A percentile compares a stretch with the other conserved stretches of the same genome.
These are phyloP conservation scores for Nemania sp. DNA, from an alignment of 2,329 filamentous ascomycete genomes.

Conservation along the genomic window DNA sequence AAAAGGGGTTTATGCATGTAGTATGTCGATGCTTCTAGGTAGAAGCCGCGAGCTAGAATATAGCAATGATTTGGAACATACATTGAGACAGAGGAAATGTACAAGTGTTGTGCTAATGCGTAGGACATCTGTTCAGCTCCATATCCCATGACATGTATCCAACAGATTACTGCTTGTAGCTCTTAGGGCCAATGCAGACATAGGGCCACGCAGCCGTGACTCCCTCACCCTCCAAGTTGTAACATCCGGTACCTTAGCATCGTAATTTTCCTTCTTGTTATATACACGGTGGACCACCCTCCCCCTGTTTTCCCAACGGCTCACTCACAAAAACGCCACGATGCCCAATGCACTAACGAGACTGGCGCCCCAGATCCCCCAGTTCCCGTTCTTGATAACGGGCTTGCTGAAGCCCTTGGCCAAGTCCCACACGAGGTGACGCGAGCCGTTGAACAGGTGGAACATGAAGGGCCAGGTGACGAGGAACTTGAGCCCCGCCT, in stretches of 20 bases:
- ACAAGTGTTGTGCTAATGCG: slow-evolving; percentile 37
- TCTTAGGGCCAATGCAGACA: slow-evolving; percentile 1
- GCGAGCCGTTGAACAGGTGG: slow-evolving; percentile 67
- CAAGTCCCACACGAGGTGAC: slow-evolving; percentile 67
- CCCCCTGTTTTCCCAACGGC: not conserved
- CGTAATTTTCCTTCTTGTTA: not conserved
- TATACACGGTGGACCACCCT: not conserved
- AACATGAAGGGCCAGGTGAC: slow-evolving; percentile 70
- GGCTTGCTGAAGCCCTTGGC: slow-evolving; percentile 64
- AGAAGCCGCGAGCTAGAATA: not conserved
- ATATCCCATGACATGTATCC: slow-evolving; percentile 3
- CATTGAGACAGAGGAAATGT: slow-evolving; percentile 35
- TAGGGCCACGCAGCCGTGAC: not conserved
- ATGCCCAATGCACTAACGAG: slow-evolving; percentile 60
- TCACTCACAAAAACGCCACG: slow-evolving; percentile 61
- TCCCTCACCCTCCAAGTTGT: not conserved
- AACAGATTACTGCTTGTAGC: not conserved
- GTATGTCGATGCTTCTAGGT: not conserved
- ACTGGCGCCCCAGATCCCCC: slow-evolving; percentile 61
- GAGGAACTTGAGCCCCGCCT: slow-evolving; percentile 67
- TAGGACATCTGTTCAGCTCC: slow-evolving; percentile 18
- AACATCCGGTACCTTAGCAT: not conserved
- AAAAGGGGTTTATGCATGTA: not conserved
- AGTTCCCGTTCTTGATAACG: slow-evolving; percentile 60
- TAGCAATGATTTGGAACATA: not conserved